Evolutionary conservation across 345 rosid species (phyloP), one percentile per base, ranked within the genome.

Genomic region (Gossypium stocksii): DNA sequence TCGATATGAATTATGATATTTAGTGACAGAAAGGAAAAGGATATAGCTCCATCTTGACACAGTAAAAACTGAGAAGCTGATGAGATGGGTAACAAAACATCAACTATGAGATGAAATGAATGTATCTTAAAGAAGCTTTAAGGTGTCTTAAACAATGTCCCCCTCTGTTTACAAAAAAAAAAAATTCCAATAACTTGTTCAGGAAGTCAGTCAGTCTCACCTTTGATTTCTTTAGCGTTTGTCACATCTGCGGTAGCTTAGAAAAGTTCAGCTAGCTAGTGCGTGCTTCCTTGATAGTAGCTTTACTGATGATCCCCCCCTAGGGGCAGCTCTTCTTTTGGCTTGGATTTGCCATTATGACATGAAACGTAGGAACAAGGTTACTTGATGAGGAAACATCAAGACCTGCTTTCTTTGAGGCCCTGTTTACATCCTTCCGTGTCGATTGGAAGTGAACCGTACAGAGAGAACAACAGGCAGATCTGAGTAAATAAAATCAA

Each of bases 261-360:
- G 44, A 3, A 49, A 49, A 54, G 44, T 45, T 81, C 84, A 77
- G 77, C 76, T 69, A 66, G 71, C 71, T 27, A 29, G 3, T 19
- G 58, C 20, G 73, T 71, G 83, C 87, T 80, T 88, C 89, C 72
- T 82, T 78, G 17, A 80, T 73, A 54, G 52, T 52, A 68, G 66
- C 72, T 82, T 82, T 77, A n/a, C 70, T 74, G 49, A 61, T 74
- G 73, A 66, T 75, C 58, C 58, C 87, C 3, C 52, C n/a, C 27
- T 78, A 54, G 62, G 78, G 34, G 83, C 83, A 72, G 78, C 83
- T 82, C 79, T 89, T 76, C 97, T 80, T 79, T 86, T 87, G 70
- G 86, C 82, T 84, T 91, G 97, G 76, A 91, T 91, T 77, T 87
- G 93, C 85, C 51, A 87, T 87, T 68, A 91, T 68, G 64, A 91